Evolutionary conservation across 495 filamentous ascomycete species (phyloP), one percentile per base, ranked within the genome.

Genomic region (Cryomyces antarcticus): DNA sequence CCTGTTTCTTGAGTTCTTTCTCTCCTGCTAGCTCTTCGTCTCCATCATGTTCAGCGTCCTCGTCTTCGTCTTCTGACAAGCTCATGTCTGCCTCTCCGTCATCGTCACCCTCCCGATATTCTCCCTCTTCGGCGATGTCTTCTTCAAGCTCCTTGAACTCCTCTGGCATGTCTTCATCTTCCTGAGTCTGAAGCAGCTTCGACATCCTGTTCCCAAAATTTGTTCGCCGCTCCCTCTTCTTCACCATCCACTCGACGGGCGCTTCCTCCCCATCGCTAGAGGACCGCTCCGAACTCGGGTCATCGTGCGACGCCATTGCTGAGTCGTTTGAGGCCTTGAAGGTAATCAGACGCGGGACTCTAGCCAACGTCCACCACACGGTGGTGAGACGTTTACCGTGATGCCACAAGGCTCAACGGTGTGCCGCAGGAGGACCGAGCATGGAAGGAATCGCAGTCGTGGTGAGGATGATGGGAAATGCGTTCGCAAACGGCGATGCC

Each of bases 151-250:
- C 24, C 29, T 86, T 71, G 40, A 86, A 77, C 30, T 84, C 69
- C 41, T 85, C 81, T 33, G 46, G 37, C 38, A 84, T 77, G 42
- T 74, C 73, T 41, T 80, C 78, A 43, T 77, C 77, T 52, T 80
- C 80, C 33, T 36, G 9, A 13, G 33, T 36, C 33, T 13, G 9
- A 10, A 36, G 12, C 9, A 36, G 9, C 12, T 36, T 36, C 12
- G 33, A 9, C 69, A 94, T 77, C 48, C 83, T 73, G 47, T 78
- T 85, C 39, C 88, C 88, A 13, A 88, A 88, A 0, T 83, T 94
- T 30, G 75, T 77, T 55, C 88, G 82, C 57, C 78, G 82, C 43
- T 70, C 70, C 49, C 88, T 77, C 38, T 81, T 77, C 33, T 75
- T 74, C 39, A 80, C 76, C 52, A 94, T 69, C 54, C 80, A 78